A percentile compares a stretch with the other conserved stretches of the same genome.
Conservation (phyloP, 192 early-diverging fungal species). For the Haplosporangium gracile region DNA sequence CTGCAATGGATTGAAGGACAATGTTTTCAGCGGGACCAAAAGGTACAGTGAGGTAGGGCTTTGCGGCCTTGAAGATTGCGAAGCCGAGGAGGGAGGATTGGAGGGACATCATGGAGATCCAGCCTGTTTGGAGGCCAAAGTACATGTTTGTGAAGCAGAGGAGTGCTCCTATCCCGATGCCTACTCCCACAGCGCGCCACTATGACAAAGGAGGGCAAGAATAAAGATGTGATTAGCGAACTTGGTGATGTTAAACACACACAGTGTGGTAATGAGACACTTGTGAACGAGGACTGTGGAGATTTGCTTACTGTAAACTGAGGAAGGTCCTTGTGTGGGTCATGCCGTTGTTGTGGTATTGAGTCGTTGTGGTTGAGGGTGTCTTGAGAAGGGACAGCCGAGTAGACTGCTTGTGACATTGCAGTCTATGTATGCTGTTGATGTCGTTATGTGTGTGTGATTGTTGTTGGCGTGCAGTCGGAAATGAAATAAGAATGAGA, state of each 20-base stretch:
- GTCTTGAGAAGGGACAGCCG: constrained; percentile 37
- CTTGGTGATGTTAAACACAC: background rate
- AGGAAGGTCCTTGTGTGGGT: constrained; percentile 27
- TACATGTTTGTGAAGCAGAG: constrained; percentile 91
- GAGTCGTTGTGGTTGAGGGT: background rate
- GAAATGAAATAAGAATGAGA: background rate
- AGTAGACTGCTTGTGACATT: constrained; percentile 30
- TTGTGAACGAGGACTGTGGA: background rate
- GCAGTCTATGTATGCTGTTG: background rate
- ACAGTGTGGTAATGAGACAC: background rate
- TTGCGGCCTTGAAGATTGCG: constrained; percentile 78
- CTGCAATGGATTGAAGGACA: constrained; percentile 84
- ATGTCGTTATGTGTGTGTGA: background rate
- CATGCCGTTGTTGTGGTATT: background rate
- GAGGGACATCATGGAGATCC: constrained; percentile 85
- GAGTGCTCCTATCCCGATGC: constrained; percentile 75
- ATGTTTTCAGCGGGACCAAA: constrained; percentile 90
- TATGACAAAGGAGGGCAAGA: constrained; percentile 2
- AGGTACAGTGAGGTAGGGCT: constrained; percentile 54
- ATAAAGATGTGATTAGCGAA: background rate
- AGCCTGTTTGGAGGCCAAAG: constrained; percentile 87
- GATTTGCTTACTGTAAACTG: constrained; percentile 45
- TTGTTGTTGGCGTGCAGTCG: background rate
- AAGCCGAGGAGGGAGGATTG: constrained; percentile 82
- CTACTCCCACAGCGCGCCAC: constrained; percentile 69